Percentiles rank a stretch among this genome's conserved stretches.
phyloP scores from a whole-genome alignment of 352 stramenopile species.

The Phytophthora fragariae region DNA sequence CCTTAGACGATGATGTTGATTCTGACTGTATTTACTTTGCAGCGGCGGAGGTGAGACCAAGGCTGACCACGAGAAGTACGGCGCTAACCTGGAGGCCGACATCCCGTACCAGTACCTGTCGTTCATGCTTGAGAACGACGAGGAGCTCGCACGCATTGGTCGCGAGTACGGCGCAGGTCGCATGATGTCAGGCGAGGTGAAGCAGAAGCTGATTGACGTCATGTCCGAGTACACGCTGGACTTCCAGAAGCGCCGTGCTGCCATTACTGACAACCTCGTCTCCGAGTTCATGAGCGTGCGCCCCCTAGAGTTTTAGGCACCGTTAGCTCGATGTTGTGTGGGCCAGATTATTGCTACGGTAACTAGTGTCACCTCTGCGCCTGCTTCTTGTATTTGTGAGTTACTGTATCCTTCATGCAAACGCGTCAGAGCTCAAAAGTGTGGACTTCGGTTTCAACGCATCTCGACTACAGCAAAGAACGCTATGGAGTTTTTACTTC shows the following conservation, averaged over 20 bases:
- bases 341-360: not conserved
- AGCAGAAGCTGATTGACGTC: conserved; percentile 96
- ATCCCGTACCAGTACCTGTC: conserved; percentile 99
- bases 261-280: conserved; percentile 96
- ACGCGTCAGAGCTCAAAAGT: conserved; percentile 25
- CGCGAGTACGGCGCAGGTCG: conserved; percentile 96
- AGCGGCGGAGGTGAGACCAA: conserved; percentile 98
- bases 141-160: conserved; percentile 94
- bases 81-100: conserved; percentile 98
- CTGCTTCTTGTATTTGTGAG: conserved; percentile 32
- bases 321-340: conserved; percentile 25
- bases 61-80: conserved; percentile 98
- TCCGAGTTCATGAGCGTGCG: conserved; percentile 97
- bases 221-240: conserved; percentile 93
- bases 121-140: conserved; percentile 99
- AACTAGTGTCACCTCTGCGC: conserved; percentile 13
- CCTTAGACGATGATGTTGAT: conserved; percentile 9
- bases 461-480: conserved; percentile 28
- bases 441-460: conserved; percentile 17
- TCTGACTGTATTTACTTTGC: conserved; percentile 71
- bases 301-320: conserved; percentile 90
- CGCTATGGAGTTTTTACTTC: conserved; percentile 19
- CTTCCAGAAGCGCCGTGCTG: conserved; percentile 94
- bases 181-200: conserved; percentile 98
- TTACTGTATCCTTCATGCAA: conserved; percentile 27